Percentiles rank a stretch among this genome's conserved stretches.
Evolutionary conservation across 2,329 filamentous ascomycete species (phyloP).

Genomic region (Trichoderma sp.): DNA sequence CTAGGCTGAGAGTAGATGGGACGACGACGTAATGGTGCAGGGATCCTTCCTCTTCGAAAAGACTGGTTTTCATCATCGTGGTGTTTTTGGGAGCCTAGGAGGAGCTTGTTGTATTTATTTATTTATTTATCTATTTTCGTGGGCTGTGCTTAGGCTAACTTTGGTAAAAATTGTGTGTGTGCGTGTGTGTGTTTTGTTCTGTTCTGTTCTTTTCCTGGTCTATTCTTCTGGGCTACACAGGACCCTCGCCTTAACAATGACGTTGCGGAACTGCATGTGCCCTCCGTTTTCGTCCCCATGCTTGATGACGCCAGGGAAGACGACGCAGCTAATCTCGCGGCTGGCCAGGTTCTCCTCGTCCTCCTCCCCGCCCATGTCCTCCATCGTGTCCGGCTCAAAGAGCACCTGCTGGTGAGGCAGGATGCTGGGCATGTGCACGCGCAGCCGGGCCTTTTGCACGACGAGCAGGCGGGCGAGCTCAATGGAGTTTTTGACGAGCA

Average conservation of each 20-base stretch:
- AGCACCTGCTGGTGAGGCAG: conserved; percentile 50
- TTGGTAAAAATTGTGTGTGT: too few relatives aligned
- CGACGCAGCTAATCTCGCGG: conserved; percentile 58
- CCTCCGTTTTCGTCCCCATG: conserved; percentile 62
- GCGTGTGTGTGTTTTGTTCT: too few relatives aligned
- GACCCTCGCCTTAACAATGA: conserved; percentile 64
- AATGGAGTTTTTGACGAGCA: conserved; percentile 51
- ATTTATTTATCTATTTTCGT: too few relatives aligned
- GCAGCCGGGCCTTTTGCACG: conserved; percentile 57
- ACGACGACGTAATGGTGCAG: not conserved
- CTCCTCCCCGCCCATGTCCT: conserved; percentile 62
- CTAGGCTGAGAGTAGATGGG: too few relatives aligned
- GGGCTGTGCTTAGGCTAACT: not conserved
- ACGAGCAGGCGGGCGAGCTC: conserved; percentile 55
- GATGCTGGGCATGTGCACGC: conserved; percentile 53
- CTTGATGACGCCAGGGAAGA: conserved; percentile 64
- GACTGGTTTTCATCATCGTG: too few relatives aligned
- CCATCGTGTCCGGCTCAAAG: conserved; percentile 61
- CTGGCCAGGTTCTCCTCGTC: conserved; percentile 53
- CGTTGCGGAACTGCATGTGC: conserved; percentile 58
- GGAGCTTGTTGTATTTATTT: too few relatives aligned
- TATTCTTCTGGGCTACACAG: conserved; percentile 50
- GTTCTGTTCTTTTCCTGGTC: not conserved
- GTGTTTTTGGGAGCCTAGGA: too few relatives aligned
- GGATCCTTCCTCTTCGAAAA: not conserved